Conservation (phyloP, 1,139 yeast species). For the Kluyveromyces sp. region DNA sequence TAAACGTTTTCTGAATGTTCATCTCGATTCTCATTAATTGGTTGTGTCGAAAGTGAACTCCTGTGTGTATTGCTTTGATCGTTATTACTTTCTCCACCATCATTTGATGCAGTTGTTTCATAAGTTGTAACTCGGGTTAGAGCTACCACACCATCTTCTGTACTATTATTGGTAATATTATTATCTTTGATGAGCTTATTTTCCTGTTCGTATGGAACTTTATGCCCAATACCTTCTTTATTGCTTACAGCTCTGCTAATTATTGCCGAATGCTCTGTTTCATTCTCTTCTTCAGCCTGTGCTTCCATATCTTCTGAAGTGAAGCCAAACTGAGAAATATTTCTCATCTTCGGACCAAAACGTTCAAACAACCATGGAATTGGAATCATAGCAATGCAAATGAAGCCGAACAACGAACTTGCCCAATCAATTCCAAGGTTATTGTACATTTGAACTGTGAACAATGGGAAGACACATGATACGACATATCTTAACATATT, state of each 20-base stretch:
- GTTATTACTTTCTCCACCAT: not conserved
- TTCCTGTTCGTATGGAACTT: not conserved
- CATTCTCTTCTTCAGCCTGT: conserved; percentile 26
- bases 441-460: conserved; percentile 68
- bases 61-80: not conserved
- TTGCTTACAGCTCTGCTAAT: not conserved
- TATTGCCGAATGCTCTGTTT: not conserved
- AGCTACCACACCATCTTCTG: not conserved
- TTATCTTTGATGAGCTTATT: too few relatives aligned
- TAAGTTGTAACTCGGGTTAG: conserved; percentile 1
- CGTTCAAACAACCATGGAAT: conserved; percentile 58
- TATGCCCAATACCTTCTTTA: not conserved
- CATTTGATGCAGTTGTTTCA: not conserved
- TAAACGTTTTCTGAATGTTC: too few relatives aligned
- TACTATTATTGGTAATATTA: not conserved
- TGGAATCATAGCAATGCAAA: conserved; percentile 61
- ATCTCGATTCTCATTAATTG: too few relatives aligned
- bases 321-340: conserved; percentile 50
- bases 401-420: conserved; percentile 62
- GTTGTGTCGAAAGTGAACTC: too few relatives aligned
- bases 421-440: conserved; percentile 72
- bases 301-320: conserved; percentile 37
- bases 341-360: conserved; percentile 49
- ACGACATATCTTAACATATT: conserved; percentile 56
- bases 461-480: conserved; percentile 61